Base-by-base conservation (phyloP, 805 yeast genomes). In the Kurtzmaniella fragi region DNA sequence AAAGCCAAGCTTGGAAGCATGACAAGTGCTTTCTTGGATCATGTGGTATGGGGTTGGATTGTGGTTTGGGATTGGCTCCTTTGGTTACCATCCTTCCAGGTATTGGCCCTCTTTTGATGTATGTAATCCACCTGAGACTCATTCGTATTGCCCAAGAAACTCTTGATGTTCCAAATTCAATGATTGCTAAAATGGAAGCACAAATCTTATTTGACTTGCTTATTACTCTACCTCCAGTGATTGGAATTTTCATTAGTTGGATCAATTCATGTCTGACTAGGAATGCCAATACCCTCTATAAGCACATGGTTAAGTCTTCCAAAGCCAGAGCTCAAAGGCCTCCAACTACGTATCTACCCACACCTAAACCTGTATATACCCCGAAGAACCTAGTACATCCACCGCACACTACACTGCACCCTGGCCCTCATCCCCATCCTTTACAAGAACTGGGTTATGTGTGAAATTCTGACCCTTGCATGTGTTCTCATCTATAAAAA, bases 21-120 rank as follows among this genome's bases (percentile, higher is more conserved):
- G 98, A 91, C 56, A 74, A 75, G 47, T 86, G 95, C 56, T 76
- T 87, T 51, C 69, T 84, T 57, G 95, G 95, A 0, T 81, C 90
- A 45, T 81, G 80, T 42, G 67, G 70, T 0, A 63, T 67, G 34
- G 81, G 84, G 10, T 70, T 76, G 47, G 89, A 80, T 60, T 73
- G 87, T 47, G 91, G 93, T 1, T 49, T 84, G 14, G 96, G 96
- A 0, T 59, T 82, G 52, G 91, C 84, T 1, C 93, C 96, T 1
- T 37, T 89, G 11, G 71, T 82, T 30, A 73, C 82, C 1, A 39
- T 63, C 7, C 40, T 91, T 8, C 98, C 98, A 0, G 83, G 77
- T 0, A 59, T 91, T n/a, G 98, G 98, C 0, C 95, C 97, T 1
- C 46, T 80, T 3, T 51, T 80, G 39, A 86, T 88, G 89, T 91